phyloP scores from a whole-genome alignment of 1,284 basidiomycete genomes.

The Pseudozyma flocculosa region DNA sequence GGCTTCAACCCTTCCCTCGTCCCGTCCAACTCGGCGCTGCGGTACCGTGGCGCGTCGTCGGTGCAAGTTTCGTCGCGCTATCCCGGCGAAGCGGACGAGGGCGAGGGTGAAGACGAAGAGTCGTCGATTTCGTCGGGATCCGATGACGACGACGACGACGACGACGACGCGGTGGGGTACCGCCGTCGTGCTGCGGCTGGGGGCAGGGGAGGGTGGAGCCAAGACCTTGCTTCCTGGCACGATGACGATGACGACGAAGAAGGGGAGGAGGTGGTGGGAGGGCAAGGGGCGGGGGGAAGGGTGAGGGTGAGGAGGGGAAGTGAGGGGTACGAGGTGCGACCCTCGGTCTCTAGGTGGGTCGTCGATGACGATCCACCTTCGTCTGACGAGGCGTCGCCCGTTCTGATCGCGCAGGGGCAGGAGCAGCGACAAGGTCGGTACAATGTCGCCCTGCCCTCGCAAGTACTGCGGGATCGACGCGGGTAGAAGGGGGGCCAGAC shows the following conservation, averaged over 20 bases:
- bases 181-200: too few relatives aligned
- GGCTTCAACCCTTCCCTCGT: slow-evolving; percentile 54
- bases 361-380: too few relatives aligned
- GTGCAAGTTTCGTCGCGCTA: neutral
- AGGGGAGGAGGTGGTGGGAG: neutral
- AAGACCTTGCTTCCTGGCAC: neutral
- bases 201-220: too few relatives aligned
- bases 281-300: neutral
- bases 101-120: neutral
- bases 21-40: slow-evolving; percentile 8
- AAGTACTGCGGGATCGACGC: too few relatives aligned
- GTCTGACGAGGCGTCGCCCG: too few relatives aligned
- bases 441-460: too few relatives aligned
- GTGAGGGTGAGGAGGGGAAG: slow-evolving; percentile 23
- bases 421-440: too few relatives aligned
- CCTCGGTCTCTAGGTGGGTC: neutral
- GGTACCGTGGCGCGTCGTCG: too few relatives aligned
- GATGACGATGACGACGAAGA: neutral
- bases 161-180: neutral
- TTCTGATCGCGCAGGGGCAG: too few relatives aligned
- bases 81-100: too few relatives aligned
- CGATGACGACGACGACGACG: slow-evolving; percentile 13
- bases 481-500: too few relatives aligned
- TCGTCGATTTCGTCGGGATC: slow-evolving; percentile 5
- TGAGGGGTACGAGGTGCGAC: slow-evolving; percentile 36